Evolutionary conservation across 2,329 filamentous ascomycete species (phyloP), one percentile per base, ranked within the genome.

Genomic region (Botrytis elliptica): DNA sequence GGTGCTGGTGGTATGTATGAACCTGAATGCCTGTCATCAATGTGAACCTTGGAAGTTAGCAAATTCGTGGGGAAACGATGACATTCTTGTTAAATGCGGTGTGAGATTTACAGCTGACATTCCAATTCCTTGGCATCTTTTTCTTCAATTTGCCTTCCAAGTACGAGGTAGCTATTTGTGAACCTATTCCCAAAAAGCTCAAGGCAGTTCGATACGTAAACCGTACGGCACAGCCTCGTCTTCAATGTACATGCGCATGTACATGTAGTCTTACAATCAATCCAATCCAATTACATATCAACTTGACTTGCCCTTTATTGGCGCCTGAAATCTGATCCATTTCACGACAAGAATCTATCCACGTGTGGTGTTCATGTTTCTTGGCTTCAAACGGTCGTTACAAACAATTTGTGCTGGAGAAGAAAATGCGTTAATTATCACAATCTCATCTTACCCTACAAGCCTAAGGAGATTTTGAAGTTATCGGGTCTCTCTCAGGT

Each of bases 401-500:
- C 36, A 55, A 55, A 55, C 38, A 25, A 16, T n/a, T 16, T 55
- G 25, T 38, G 46, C 36, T 68, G 4, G 36, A 52, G 33, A 42
- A 68, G 14, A 38, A 29, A 22, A 68, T 42, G 62, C 2, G 16
- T 55, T 55, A 36, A 52, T 55, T 7, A 67, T 40, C n/a, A 29
- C 33, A n/a, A 42, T 20, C n/a, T 18, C 16, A 55, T 49, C 65
- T 67, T 40, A 40, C 3, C 25, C 33, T 40, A 40, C 46, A 55
- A 55, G 22, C 25, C 25, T 4, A 55, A 22, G n/a, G 22, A 22
- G 22, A 10, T 57, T 18, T 57, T 6, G 66, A 68, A 68, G 49
- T 42, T 42, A 25, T 57, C 66, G 49, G 36, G 49, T 33, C 66
- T 22, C 49, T 42, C 66, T 68, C 49, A 68, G 66, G 46, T 68